Conservation (phyloP, 2,329 filamentous ascomycete species). For the Alternaria postmessia region DNA sequence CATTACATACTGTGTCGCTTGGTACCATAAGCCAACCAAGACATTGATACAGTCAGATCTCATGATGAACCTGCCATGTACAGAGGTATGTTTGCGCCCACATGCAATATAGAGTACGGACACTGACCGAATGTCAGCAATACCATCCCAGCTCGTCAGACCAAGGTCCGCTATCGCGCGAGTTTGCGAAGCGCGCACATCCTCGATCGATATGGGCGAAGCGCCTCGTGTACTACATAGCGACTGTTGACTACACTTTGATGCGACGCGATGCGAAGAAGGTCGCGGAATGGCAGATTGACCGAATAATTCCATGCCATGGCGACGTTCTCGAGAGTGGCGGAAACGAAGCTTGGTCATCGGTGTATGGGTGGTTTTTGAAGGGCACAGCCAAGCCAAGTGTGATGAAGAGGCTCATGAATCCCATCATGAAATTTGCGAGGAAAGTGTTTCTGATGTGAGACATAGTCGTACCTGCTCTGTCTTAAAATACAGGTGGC, state of each 20-base stretch:
- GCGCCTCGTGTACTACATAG: constrained; percentile 22
- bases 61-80: constrained; percentile 27
- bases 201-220: constrained; percentile 25
- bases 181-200: constrained; percentile 23
- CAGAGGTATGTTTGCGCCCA: constrained; percentile 10
- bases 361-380: constrained; percentile 23
- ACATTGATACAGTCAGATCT: constrained; percentile 25
- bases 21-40: constrained; percentile 22
- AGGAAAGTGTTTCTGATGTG: constrained; percentile 22
- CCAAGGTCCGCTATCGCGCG: constrained; percentile 12
- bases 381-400: neutral
- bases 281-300: constrained; percentile 24
- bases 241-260: constrained; percentile 16
- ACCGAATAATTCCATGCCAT: constrained; percentile 25
- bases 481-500: no score
- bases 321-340: constrained; percentile 19
- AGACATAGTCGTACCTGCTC: no score
- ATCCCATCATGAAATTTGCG: constrained; percentile 15
- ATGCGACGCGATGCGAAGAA: constrained; percentile 25
- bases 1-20: constrained; percentile 26
- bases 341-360: constrained; percentile 16
- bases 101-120: accelerated
- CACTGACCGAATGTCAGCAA: constrained; percentile 15
- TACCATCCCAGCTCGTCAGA: constrained; percentile 20
- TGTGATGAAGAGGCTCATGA: neutral